Conservation (phyloP, 345 rosid genomes). For the Pelargonium nanum region DNA sequence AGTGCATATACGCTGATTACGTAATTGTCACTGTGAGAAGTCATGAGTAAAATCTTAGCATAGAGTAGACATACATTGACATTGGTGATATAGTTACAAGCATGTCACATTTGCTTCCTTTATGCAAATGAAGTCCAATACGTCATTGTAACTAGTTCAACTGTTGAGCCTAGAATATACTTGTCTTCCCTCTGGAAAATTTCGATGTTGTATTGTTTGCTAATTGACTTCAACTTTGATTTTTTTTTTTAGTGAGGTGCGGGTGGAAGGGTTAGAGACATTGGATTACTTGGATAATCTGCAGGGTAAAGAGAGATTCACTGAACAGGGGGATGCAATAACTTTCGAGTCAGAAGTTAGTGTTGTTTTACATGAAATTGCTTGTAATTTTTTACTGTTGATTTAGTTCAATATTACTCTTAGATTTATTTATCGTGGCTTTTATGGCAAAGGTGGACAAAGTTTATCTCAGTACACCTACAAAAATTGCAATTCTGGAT, state of each 20-base stretch:
- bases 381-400: background rate
- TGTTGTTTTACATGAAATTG: slow-evolving; percentile 1
- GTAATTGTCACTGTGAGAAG: too few species aligned
- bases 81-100: too few species aligned
- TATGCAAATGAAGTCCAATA: too few species aligned
- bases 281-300: slow-evolving; percentile 87
- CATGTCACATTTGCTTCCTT: too few species aligned
- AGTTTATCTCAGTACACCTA: slow-evolving; percentile 74
- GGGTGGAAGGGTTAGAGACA: slow-evolving; percentile 90
- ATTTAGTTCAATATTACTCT: slow-evolving; percentile 1
- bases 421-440: slow-evolving; percentile 8
- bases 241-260: slow-evolving; percentile 62
- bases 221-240: background rate
- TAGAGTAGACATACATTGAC: too few species aligned
- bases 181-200: too few species aligned
- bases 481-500: slow-evolving; percentile 86
- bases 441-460: slow-evolving; percentile 49
- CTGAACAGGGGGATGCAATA: slow-evolving; percentile 93
- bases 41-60: too few species aligned
- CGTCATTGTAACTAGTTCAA: too few species aligned
- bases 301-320: slow-evolving; percentile 65
- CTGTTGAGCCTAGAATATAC: too few species aligned
- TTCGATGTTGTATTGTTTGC: background rate
- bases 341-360: slow-evolving; percentile 85
- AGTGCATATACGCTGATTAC: too few species aligned